These are phyloP conservation scores for Dactylella cylindrospora DNA, from an alignment of 2,329 filamentous ascomycete species.

Conservation along the genomic window DNA sequence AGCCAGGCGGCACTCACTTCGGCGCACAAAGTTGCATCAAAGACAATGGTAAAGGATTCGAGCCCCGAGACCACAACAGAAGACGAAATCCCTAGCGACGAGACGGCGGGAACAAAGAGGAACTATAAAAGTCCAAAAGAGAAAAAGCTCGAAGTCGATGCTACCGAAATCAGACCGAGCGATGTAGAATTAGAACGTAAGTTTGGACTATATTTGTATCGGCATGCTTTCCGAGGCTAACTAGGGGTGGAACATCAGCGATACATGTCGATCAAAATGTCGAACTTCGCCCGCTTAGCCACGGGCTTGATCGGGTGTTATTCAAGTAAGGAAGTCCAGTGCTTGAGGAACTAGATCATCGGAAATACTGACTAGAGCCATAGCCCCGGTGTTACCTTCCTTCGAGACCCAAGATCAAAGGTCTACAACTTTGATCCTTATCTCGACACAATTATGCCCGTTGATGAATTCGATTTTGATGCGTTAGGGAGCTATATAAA, in stretches of 20 bases:
- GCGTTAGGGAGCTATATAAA: slow-evolving; percentile 84
- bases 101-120: slow-evolving; percentile 2
- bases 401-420: slow-evolving; percentile 82
- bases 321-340: slow-evolving; percentile 71
- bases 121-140: slow-evolving; percentile 14
- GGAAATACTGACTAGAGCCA: too few species aligned
- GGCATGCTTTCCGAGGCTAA: background rate
- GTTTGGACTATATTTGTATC: background rate
- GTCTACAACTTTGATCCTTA: slow-evolving; percentile 98
- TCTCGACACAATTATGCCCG: slow-evolving; percentile 87
- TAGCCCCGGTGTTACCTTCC: slow-evolving; percentile 77
- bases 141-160: slow-evolving; percentile 29
- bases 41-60: background rate
- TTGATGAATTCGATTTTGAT: slow-evolving; percentile 87
- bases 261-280: slow-evolving; percentile 54
- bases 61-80: background rate
- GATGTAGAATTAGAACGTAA: slow-evolving; percentile 42
- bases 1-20: background rate
- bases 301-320: slow-evolving; percentile 82
- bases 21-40: slow-evolving; percentile 10
- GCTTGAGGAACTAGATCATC: background rate
- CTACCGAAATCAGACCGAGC: slow-evolving; percentile 28
- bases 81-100: background rate
- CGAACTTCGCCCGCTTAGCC: slow-evolving; percentile 65
- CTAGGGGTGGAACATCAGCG: slow-evolving; percentile 34